Evolutionary conservation across 441 rosid species (phyloP), one percentile per base, ranked within the genome.

Genomic region (Biscutella laevigata): DNA sequence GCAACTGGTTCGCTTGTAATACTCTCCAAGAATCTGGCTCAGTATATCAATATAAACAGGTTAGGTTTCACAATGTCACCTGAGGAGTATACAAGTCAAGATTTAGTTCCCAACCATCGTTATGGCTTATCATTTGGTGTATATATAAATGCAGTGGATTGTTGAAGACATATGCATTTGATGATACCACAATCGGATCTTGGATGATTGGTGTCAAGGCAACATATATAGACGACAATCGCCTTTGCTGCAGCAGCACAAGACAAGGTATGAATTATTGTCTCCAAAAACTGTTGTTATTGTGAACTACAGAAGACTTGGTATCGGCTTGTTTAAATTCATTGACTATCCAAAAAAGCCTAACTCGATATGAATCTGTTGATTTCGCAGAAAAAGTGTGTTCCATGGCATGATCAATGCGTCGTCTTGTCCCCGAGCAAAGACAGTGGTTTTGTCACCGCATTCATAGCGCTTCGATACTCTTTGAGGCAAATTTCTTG

Each of bases 181-280:
- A 92, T 53, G 97, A 92, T 73, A 71, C 46, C 63, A 77, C 99
- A 5, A 63, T 86, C 1, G 99, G 99, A 27, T 92, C 99, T 49
- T 92, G 97, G 99, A 84, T 92, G 94, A 83, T 92, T 73, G 97
- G 99, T 57, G 51, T 92, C 39, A 82, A 77, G 53, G 84, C 92
- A 59, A 82, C 97, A 45, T 86, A 84, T 52, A 82, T 79, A 67
- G 97, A 92, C 12, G 97, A 92, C 71, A 82, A 78, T 68, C 82
- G 81, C 39, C 75, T 92, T 47, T 92, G 99, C 72, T 88, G 99
- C 69, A 48, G 86, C 64, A 81, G 95, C 76, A 75, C 74, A 41
- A 82, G 77, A 67, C 97, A 86, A 84, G 98, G 98, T 92, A 54
- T 48, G 46, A 28, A 27, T 50, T 44, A 35, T 7, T 50, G 34